Base-by-base conservation (phyloP, 495 filamentous ascomycete species). In the Penicillium lividum region DNA sequence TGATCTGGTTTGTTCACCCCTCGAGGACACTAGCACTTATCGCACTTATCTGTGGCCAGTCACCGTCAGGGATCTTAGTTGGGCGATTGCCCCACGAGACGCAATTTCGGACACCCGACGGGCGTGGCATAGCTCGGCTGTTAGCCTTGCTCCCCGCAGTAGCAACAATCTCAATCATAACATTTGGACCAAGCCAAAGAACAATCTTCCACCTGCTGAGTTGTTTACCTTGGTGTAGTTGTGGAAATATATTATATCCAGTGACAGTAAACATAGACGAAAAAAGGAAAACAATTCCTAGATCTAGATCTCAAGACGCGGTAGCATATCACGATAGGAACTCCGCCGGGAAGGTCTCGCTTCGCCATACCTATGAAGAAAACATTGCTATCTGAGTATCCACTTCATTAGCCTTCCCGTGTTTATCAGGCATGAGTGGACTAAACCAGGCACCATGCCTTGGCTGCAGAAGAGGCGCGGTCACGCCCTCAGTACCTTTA, bases 41-140 rank as follows among this genome's bases (percentile, higher is more conserved):
- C 38, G 11, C n/a, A 40, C 38, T 40, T 40, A 40, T 40, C 38
- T n/a, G 15, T 16, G 11, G 7, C 38, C 38, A 40, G 38, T 40
- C 13, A 40, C 7, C 15, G 13, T 40, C 7, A 16, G 15, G 7
- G 38, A 40, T 40, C 38, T 40, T 15, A 40, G 15, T 40, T 40
- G 15, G 15, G 15, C n/a, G 38, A 40, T n/a, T 4, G 38, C 38
- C 38, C 38, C 38, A 40, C 38, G 38, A 40, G 38, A 50, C 47
- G 47, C 47, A 50, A 50, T 29, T 10, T 33, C 47, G 47, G 47
- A 50, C 47, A 29, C 29, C 47, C 47, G 47, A 50, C 47, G 47
- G 47, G n/a, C 25, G 27, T 50, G 25, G 8, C 44, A 47, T 50
- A 50, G 27, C 38, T 16, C 38, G 38, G 13, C 38, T n/a, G 38